These are phyloP conservation scores for Talaromyces sp. DNA, from an alignment of 2,329 filamentous ascomycete genomes.

Conservation along the genomic window DNA sequence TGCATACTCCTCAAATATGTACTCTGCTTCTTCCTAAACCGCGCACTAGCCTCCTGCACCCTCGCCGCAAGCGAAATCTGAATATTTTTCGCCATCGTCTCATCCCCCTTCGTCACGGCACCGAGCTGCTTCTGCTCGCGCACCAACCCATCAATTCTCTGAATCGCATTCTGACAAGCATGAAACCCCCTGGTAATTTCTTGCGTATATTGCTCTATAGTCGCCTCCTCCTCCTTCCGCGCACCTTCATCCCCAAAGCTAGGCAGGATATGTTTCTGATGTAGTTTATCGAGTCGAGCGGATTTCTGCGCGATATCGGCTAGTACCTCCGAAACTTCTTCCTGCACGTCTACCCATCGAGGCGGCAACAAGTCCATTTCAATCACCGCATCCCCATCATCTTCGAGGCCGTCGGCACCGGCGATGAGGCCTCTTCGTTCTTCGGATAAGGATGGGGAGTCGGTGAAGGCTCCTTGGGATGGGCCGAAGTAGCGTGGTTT, in stretches of 20 bases:
- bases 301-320: constrained; percentile 78
- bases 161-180: constrained; percentile 82
- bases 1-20: constrained; percentile 84
- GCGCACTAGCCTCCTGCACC: constrained; percentile 87
- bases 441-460: constrained; percentile 59
- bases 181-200: constrained; percentile 87
- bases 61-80: constrained; percentile 85
- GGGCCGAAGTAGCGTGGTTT: constrained; percentile 68
- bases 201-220: constrained; percentile 89
- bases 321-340: constrained; percentile 84
- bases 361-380: constrained; percentile 97
- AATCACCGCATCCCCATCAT: constrained; percentile 91
- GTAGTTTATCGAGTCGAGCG: constrained; percentile 81
- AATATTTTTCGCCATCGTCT: constrained; percentile 94
- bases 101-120: constrained; percentile 75
- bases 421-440: constrained; percentile 83
- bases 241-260: constrained; percentile 95
- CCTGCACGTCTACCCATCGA: constrained; percentile 91
- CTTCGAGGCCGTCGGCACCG: constrained; percentile 62
- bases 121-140: constrained; percentile 70
- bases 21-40: constrained; percentile 96
- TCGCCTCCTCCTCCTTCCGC: constrained; percentile 79
- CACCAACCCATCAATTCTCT: constrained; percentile 84
- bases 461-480: constrained; percentile 58
- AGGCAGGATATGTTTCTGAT: constrained; percentile 94